Evolutionary conservation across 1,139 yeast species (phyloP).

Genomic region (Protomyces pachydermus): DNA sequence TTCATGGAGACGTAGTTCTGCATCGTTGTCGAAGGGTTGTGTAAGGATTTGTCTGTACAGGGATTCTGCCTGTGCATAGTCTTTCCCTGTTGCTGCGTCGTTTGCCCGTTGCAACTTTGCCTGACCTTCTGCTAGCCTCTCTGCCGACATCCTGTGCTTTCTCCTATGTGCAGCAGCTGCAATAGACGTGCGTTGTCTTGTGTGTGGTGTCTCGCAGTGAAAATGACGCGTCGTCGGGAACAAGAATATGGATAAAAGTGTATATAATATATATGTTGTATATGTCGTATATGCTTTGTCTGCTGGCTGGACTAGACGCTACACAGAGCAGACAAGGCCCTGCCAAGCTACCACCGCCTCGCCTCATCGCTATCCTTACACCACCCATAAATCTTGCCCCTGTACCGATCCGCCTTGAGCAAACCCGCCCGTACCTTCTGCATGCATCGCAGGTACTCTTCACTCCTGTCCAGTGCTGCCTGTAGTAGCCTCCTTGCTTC

Average conservation of each 20-base stretch:
- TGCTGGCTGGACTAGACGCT: too few species aligned
- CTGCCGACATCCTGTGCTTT: background rate
- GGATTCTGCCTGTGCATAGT: constrained; percentile 18
- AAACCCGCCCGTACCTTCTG: constrained; percentile 20
- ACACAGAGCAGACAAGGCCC: too few species aligned
- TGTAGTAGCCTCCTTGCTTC: constrained; percentile 27
- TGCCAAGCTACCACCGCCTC: background rate
- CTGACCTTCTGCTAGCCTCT: background rate
- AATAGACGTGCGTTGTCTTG: background rate
- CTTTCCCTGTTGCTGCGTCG: background rate
- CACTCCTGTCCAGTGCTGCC: constrained; percentile 28
- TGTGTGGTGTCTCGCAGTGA: background rate
- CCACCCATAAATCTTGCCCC: constrained; percentile 23
- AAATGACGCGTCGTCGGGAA: background rate
- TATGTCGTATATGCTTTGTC: too few species aligned
- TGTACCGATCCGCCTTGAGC: constrained; percentile 23
- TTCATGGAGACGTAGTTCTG: constrained; percentile 41
- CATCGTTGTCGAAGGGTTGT: constrained; percentile 36
- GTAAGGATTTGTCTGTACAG: constrained; percentile 1
- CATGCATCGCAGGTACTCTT: constrained; percentile 27
- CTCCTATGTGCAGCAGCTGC: too few species aligned
- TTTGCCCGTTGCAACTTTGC: background rate
- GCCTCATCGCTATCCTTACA: constrained; percentile 14
- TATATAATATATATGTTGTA: too few species aligned
- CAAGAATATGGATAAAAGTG: too few species aligned